Percentiles rank a stretch among this genome's conserved stretches.
These are phyloP conservation scores for Dioszegia aurantiaca DNA, from an alignment of 768 basidiomycete genomes.

Conservation along the genomic window DNA sequence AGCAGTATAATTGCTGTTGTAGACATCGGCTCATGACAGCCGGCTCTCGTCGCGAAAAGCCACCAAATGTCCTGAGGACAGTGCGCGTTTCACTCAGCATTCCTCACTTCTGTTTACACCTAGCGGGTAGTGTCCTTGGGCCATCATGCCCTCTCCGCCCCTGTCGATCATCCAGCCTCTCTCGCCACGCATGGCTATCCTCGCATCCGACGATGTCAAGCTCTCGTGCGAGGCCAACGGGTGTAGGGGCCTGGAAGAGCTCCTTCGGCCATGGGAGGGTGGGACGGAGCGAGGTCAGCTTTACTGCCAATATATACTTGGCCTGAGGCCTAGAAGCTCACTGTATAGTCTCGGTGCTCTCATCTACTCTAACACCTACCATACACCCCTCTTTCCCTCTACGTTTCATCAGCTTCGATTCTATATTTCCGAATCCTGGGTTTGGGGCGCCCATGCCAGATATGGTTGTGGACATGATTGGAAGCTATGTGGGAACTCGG, in stretches of 20 bases:
- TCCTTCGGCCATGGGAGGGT: constrained; percentile 50
- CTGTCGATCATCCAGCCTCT: constrained; percentile 47
- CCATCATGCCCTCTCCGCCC: constrained; percentile 45
- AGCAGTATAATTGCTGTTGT: too few species aligned
- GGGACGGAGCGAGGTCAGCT: constrained; percentile 46
- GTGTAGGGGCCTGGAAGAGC: constrained; percentile 48
- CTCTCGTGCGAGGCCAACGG: constrained; percentile 48
- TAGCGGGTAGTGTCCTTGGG: too few species aligned
- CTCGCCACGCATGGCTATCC: constrained; percentile 47
- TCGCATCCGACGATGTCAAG: constrained; percentile 47
- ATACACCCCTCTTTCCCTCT: constrained; percentile 48
- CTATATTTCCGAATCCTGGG: constrained; percentile 31
- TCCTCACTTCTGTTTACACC: too few species aligned
- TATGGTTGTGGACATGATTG: constrained; percentile 44
- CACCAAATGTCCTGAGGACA: too few species aligned
- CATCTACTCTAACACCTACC: constrained; percentile 44
- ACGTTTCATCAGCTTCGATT: constrained; percentile 44
- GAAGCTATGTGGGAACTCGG: constrained; percentile 38
- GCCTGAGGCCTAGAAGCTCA: constrained; percentile 4
- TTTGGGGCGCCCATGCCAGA: constrained; percentile 39
- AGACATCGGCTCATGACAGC: too few species aligned
- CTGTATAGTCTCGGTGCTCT: constrained; percentile 45
- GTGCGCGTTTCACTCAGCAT: too few species aligned
- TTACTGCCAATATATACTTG: too few species aligned
- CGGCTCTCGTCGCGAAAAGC: too few species aligned